Percentiles rank a stretch among this genome's conserved stretches.
These are phyloP conservation scores for Candida ovalis DNA, from an alignment of 805 yeast species.

Conservation along the genomic window DNA sequence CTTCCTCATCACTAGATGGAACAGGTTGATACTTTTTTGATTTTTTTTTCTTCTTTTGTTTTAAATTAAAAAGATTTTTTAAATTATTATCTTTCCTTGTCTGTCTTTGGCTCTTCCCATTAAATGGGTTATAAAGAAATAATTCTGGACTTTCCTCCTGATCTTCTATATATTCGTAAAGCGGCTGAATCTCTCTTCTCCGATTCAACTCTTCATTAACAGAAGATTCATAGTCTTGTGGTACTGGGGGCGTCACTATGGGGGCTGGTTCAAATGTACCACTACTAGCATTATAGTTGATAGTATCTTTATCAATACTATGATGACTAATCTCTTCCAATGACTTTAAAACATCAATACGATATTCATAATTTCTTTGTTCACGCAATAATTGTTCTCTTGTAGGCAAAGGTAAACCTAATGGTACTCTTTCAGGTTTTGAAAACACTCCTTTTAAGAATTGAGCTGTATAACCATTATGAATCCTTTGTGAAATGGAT, in stretches of 20 bases:
- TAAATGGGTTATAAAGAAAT: background rate
- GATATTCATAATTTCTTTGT: background rate
- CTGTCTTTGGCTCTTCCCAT: background rate
- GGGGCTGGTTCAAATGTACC: background rate
- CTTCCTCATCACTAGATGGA: too few relatives aligned
- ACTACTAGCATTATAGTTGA: too few relatives aligned
- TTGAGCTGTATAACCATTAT: background rate
- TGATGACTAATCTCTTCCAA: background rate
- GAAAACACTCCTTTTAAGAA: background rate
- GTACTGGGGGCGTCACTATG: too few relatives aligned
- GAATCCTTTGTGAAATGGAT: background rate
- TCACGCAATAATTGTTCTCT: background rate
- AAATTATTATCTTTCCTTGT: background rate
- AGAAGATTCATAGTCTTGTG: background rate
- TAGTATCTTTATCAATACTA: background rate
- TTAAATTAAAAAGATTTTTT: slow-evolving; percentile 1
- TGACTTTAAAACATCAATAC: background rate
- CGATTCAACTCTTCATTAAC: background rate
- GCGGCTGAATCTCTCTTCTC: background rate
- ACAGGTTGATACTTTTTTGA: background rate
- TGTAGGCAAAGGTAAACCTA: background rate
- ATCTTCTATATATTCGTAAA: background rate
- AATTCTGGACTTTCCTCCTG: background rate
- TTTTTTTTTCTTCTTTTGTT: slow-evolving; percentile 1
- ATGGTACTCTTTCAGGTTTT: background rate